These are phyloP conservation scores for Akanthomyces lecanii DNA, from an alignment of 2,329 filamentous ascomycete species.

Conservation along the genomic window DNA sequence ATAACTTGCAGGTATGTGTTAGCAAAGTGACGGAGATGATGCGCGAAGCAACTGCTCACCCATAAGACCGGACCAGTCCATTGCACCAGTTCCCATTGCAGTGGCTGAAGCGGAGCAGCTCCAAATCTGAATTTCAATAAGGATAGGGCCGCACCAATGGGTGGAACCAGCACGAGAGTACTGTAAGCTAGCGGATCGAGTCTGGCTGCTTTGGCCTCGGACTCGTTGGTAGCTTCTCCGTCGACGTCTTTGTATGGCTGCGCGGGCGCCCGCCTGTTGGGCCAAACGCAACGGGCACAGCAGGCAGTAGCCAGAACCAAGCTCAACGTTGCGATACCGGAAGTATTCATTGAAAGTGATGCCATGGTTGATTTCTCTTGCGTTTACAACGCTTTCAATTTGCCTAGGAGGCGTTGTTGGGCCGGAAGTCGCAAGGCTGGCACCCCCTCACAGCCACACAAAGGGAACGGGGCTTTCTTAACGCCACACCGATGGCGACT, in stretches of 20 bases:
- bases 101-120: not conserved
- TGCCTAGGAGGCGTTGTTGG: not conserved
- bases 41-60: not conserved
- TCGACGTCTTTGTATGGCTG: not conserved
- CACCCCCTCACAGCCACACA: not conserved
- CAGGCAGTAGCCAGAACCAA: not conserved
- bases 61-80: constrained; percentile 10
- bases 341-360: too few species aligned
- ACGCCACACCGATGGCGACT: too few species aligned
- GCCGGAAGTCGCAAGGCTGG: not conserved
- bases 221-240: constrained; percentile 5
- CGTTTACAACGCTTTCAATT: too few species aligned
- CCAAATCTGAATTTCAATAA: not conserved
- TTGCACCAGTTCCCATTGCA: not conserved
- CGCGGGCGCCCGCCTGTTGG: too few species aligned
- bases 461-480: too few species aligned
- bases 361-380: not conserved
- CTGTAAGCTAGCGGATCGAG: not conserved
- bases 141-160: not conserved
- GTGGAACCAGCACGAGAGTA: not conserved
- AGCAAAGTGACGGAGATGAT: not conserved
- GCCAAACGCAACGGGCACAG: not conserved
- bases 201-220: not conserved
- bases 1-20: not conserved
- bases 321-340: not conserved